These are phyloP conservation scores for Yamadazyma nakazawae DNA, from an alignment of 805 yeast species.

Conservation along the genomic window DNA sequence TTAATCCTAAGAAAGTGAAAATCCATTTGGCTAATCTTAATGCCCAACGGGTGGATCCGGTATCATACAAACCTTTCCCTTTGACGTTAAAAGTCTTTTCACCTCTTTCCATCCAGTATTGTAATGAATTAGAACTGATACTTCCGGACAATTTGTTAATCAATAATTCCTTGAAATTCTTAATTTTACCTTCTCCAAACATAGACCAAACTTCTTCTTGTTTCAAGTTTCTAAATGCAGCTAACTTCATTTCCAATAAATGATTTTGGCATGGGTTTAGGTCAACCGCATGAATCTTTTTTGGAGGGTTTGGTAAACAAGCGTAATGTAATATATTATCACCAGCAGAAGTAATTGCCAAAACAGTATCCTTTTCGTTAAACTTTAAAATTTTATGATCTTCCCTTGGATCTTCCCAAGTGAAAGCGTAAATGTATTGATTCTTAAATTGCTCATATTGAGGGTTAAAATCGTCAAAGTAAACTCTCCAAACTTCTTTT, in stretches of 20 bases:
- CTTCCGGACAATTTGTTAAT: slow-evolving; percentile 59
- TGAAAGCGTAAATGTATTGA: slow-evolving; percentile 82
- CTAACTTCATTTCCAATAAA: slow-evolving; percentile 72
- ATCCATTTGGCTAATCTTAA: slow-evolving; percentile 61
- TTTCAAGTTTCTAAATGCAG: slow-evolving; percentile 56
- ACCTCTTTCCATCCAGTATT: slow-evolving; percentile 73
- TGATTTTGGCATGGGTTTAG: slow-evolving; percentile 82
- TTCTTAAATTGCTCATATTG: slow-evolving; percentile 68
- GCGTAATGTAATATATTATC: slow-evolving; percentile 79
- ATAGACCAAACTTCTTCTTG: slow-evolving; percentile 66
- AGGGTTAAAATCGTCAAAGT: slow-evolving; percentile 68
- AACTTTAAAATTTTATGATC: slow-evolving; percentile 66
- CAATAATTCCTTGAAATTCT: slow-evolving; percentile 42
- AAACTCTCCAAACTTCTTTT: slow-evolving; percentile 72
- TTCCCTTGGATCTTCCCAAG: slow-evolving; percentile 90
- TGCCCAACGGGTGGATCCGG: slow-evolving; percentile 88
- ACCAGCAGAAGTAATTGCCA: slow-evolving; percentile 85
- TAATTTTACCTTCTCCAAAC: slow-evolving; percentile 72
- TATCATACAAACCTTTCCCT: slow-evolving; percentile 68
- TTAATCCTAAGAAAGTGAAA: slow-evolving; percentile 54
- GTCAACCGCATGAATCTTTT: slow-evolving; percentile 79
- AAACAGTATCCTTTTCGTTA: slow-evolving; percentile 61
- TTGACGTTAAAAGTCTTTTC: slow-evolving; percentile 49
- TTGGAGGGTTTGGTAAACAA: slow-evolving; percentile 66
- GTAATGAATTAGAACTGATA: slow-evolving; percentile 76